Conservation (phyloP, 1,284 basidiomycete species). For the Sphaerobolus stellatus region DNA sequence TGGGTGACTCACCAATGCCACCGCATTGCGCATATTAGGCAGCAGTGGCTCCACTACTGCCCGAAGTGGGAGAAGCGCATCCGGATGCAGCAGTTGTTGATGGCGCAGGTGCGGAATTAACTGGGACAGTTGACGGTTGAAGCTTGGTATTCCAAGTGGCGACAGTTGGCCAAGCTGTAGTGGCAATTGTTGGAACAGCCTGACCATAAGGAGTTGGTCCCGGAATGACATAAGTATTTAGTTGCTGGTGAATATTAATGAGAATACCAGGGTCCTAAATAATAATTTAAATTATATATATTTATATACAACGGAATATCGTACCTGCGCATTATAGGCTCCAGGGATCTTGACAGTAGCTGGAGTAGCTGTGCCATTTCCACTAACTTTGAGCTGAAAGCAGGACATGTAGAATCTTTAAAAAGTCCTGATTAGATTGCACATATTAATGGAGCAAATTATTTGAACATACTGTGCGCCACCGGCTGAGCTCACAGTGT, state of each 20-base stretch:
- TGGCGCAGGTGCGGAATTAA: no score
- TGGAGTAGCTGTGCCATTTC: slow-evolving; percentile 41
- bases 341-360: slow-evolving; percentile 48
- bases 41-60: no score
- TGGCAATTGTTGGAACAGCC: slow-evolving; percentile 32
- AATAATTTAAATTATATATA: no score
- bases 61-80: no score
- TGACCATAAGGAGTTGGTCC: slow-evolving; percentile 43
- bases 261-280: slow-evolving; percentile 28
- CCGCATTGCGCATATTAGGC: no score
- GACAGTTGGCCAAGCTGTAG: slow-evolving; percentile 36
- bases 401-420: slow-evolving; percentile 49
- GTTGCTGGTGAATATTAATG: slow-evolving; percentile 32
- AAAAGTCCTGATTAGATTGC: no score
- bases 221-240: slow-evolving; percentile 41
- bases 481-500: slow-evolving; percentile 42
- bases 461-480: slow-evolving; percentile 45
- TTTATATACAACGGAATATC: not conserved
- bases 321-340: slow-evolving; percentile 37
- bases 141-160: slow-evolving; percentile 40
- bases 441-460: no score
- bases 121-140: slow-evolving; percentile 38
- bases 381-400: slow-evolving; percentile 47
- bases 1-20: no score
- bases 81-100: no score